phyloP scores from a whole-genome alignment of 192 early-diverging fungal species.

The Gorgonomyces haynaldii region DNA sequence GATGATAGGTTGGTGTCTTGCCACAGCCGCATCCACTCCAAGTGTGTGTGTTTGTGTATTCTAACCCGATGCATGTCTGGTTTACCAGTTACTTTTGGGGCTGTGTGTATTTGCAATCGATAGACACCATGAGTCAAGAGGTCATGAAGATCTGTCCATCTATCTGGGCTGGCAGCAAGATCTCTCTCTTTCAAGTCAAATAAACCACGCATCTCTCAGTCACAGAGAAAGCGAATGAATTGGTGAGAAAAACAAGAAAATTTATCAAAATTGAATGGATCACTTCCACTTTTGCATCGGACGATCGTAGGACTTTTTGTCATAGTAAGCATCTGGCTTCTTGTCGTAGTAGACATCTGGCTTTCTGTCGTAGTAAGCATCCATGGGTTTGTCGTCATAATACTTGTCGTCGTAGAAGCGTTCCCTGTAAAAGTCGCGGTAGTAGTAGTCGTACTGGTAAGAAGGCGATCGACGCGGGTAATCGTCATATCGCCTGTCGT shows the following conservation, averaged over 20 bases:
- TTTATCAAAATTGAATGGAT: too few relatives aligned
- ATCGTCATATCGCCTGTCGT: not conserved
- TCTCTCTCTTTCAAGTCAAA: constrained; percentile 3
- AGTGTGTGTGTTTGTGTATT: constrained; percentile 22
- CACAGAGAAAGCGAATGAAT: too few relatives aligned
- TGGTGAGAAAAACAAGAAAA: too few relatives aligned
- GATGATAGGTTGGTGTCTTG: constrained; percentile 38
- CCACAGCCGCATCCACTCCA: constrained; percentile 36
- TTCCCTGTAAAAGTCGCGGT: too few relatives aligned
- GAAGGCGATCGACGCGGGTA: not conserved
- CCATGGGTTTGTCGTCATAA: too few relatives aligned
- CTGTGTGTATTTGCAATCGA: constrained; percentile 23
- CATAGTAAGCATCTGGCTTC: too few relatives aligned
- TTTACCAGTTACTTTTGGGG: constrained; percentile 27
- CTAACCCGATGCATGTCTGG: constrained; percentile 27
- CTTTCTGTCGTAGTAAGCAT: too few relatives aligned
- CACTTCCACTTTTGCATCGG: too few relatives aligned
- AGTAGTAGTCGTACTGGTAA: not conserved
- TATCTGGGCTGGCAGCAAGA: constrained; percentile 28
- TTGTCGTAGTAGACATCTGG: too few relatives aligned
- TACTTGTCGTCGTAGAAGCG: too few relatives aligned
- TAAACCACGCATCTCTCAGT: too few relatives aligned
- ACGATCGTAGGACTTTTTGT: too few relatives aligned
- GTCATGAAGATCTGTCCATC: constrained; percentile 26
- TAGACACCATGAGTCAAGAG: constrained; percentile 14